Evolutionary conservation across 331 rosid genomes (phyloP).

Genomic region (Pyracantha coccinea): DNA sequence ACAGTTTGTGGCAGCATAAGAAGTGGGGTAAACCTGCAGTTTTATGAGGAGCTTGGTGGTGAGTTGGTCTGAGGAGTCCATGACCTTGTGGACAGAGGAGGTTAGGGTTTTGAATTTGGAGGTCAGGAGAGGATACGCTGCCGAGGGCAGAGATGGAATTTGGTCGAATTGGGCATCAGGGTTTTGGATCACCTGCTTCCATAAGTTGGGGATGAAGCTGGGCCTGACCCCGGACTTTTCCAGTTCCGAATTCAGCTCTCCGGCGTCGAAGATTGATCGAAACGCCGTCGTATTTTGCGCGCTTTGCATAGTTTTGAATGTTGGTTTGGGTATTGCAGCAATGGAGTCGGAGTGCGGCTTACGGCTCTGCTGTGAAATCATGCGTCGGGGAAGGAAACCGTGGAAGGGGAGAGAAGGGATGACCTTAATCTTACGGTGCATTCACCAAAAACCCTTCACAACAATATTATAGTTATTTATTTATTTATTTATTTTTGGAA

Average conservation of each 20-base stretch:
- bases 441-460: too few species aligned
- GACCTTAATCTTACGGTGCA: too few species aligned
- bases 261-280: constrained; percentile 75
- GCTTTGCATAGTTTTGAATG: not conserved
- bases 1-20: not conserved
- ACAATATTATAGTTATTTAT: too few species aligned
- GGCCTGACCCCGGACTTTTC: constrained; percentile 38
- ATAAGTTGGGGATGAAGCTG: constrained; percentile 53
- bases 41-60: constrained; percentile 86
- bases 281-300: constrained; percentile 29
- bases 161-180: constrained; percentile 30
- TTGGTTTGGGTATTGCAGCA: not conserved
- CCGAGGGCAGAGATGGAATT: constrained; percentile 59
- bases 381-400: not conserved
- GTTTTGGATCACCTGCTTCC: constrained; percentile 57
- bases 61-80: constrained; percentile 62
- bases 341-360: not conserved
- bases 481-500: too few species aligned
- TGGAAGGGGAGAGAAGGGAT: too few species aligned
- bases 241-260: constrained; percentile 45
- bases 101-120: constrained; percentile 67
- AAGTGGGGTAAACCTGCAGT: constrained; percentile 33
- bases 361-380: not conserved
- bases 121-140: constrained; percentile 53
- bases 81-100: constrained; percentile 60